Conservation (phyloP, 2,329 filamentous ascomycete genomes). For the Colletotrichum sp. region DNA sequence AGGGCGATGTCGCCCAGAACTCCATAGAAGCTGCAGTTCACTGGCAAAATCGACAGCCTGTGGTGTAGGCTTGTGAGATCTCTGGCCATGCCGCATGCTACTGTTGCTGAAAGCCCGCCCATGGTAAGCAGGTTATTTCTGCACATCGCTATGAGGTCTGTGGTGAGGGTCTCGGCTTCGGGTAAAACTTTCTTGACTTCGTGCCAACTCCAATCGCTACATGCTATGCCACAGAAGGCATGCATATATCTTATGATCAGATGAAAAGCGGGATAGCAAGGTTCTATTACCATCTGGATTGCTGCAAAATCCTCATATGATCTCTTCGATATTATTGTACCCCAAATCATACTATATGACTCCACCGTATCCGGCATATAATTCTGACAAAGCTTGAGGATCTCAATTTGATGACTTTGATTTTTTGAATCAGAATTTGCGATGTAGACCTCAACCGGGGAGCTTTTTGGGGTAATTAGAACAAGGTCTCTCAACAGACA, state of each 20-base stretch:
- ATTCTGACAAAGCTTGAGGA: background rate
- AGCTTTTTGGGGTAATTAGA: background rate
- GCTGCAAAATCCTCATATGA: accelerated
- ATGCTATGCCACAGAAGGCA: accelerated
- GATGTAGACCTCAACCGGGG: accelerated
- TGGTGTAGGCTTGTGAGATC: accelerated
- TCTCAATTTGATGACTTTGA: accelerated
- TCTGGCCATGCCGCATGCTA: accelerated
- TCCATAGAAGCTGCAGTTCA: background rate
- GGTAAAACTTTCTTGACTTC: background rate
- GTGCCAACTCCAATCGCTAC: background rate
- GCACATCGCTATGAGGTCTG: accelerated
- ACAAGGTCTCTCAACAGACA: too few species aligned
- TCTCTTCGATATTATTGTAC: accelerated
- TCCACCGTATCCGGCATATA: accelerated
- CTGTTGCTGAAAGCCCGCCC: background rate
- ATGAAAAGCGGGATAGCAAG: background rate
- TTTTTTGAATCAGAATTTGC: accelerated
- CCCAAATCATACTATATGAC: accelerated
- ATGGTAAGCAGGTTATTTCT: background rate
- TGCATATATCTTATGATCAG: accelerated
- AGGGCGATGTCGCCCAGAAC: accelerated
- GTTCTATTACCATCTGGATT: accelerated
- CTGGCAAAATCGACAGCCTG: accelerated
- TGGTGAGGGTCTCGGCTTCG: background rate